These are phyloP conservation scores for Apiospora koreana DNA, from an alignment of 2,329 filamentous ascomycete species.

Conservation along the genomic window DNA sequence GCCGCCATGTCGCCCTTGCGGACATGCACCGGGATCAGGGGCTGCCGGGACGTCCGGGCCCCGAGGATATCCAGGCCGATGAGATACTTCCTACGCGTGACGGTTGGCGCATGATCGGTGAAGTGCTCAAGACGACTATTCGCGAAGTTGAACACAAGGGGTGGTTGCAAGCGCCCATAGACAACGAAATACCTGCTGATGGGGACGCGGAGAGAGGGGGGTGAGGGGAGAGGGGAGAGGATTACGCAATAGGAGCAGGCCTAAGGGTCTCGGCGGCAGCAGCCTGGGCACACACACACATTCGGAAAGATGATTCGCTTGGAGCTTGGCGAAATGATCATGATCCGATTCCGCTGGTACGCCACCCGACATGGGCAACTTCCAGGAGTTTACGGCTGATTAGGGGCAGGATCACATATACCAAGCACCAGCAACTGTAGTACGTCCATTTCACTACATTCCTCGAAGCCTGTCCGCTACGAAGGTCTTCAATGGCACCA, in stretches of 20 bases:
- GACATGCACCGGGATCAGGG: slow-evolving; percentile 31
- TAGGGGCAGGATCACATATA: not conserved
- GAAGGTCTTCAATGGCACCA: too few species aligned
- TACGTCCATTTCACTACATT: not conserved
- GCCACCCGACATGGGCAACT: too few species aligned
- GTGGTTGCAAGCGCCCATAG: slow-evolving; percentile 20
- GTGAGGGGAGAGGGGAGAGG: not conserved
- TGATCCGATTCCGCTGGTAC: too few species aligned
- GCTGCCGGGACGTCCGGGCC: slow-evolving; percentile 24
- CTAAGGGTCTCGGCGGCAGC: not conserved
- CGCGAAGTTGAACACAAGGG: slow-evolving; percentile 18
- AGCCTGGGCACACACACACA: not conserved
- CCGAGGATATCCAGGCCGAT: slow-evolving; percentile 22
- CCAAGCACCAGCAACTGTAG: too few species aligned
- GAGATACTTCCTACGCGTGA: slow-evolving; percentile 23
- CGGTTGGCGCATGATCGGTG: slow-evolving; percentile 24
- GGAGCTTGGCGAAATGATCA: not conserved
- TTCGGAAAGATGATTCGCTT: not conserved
- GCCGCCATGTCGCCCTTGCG: slow-evolving; percentile 24
- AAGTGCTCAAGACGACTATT: slow-evolving; percentile 22
- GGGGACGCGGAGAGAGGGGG: slow-evolving; percentile 18
- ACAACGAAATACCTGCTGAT: slow-evolving; percentile 21
- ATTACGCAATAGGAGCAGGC: not conserved
- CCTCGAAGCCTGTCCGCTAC: too few species aligned
- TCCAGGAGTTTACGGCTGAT: too few species aligned